Percentiles rank a stretch among this genome's conserved stretches.
phyloP scores from a whole-genome alignment of 495 filamentous ascomycete species.

The Penicillium pulvis region DNA sequence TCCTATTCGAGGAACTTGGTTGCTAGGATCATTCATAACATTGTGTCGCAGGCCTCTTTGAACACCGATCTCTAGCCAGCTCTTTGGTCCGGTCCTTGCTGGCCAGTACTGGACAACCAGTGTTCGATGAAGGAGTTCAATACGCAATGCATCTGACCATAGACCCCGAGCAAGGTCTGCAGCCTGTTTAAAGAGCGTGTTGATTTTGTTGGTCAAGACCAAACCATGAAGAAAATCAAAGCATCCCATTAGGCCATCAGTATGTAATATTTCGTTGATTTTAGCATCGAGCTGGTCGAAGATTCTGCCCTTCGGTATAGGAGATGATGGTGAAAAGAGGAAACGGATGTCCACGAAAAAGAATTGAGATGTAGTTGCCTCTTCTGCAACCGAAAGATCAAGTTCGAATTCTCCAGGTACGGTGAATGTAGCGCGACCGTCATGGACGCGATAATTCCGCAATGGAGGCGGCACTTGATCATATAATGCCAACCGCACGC shows the following conservation, averaged over 20 bases:
- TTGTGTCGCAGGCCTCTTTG: constrained; percentile 57
- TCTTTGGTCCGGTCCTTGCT: constrained; percentile 66
- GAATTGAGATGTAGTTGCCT: constrained; percentile 77
- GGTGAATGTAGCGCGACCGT: constrained; percentile 83
- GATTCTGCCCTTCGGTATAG: constrained; percentile 58
- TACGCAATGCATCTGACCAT: constrained; percentile 74
- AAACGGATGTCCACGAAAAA: constrained; percentile 93
- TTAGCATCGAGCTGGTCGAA: constrained; percentile 65
- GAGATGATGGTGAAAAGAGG: constrained; percentile 68
- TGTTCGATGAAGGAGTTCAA: constrained; percentile 75
- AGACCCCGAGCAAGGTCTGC: constrained; percentile 60
- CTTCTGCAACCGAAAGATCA: constrained; percentile 83
- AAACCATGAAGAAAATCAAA: constrained; percentile 84
- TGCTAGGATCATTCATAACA: constrained; percentile 8
- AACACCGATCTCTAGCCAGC: constrained; percentile 88
- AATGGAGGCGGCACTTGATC: constrained; percentile 73
- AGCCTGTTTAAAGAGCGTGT: constrained; percentile 75
- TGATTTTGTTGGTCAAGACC: constrained; percentile 84
- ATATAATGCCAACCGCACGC: constrained; percentile 75
- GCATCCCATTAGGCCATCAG: constrained; percentile 70
- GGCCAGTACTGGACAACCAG: constrained; percentile 91
- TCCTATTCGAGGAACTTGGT: constrained; percentile 52
- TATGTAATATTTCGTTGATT: constrained; percentile 66
- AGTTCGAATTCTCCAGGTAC: constrained; percentile 88
- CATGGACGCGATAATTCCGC: constrained; percentile 68